Evolutionary conservation across 179 eudicot genomes (phyloP), one percentile per base, ranked within the genome.

Genomic region (Monotropa hypopitys): DNA sequence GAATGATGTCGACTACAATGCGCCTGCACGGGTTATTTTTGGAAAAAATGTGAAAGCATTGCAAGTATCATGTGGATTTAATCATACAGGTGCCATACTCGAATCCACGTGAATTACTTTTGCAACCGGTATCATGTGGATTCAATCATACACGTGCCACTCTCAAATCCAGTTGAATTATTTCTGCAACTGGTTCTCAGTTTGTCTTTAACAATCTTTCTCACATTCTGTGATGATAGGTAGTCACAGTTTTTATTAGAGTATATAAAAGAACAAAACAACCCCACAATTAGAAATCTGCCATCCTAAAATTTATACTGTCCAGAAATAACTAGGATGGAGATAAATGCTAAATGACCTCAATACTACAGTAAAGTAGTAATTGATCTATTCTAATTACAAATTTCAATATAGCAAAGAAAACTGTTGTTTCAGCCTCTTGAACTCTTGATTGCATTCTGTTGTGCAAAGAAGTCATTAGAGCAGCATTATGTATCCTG

Each of bases 131-230:
- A 47, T 95, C 99, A 15, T 95, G 99, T 49, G 99, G 99, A 80
- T 93, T 95, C 80, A 95, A 95, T 84, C 99, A 95, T 81, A 93
- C 99, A 3, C 98, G 90, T 70, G 99, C 91, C 59, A 75, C 93
- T 74, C 83, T 91, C 21, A 87, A 91, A 77, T 80, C 54, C 43
- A 75, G 42, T 50, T 84, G 79, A 81, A 74, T 1, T 30, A 21
- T 57, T 15, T 18, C 43, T 20, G 75, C 35, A 72, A 15, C 20
- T n/a, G 26, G 10, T 54, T 35, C 46, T 46, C 11, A 38, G 15
- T 1, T 73, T 38, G 35, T 43, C 30, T 38, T 42, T 42, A 21
- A 1, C 30, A 28, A 68, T 68, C 32, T 42, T 38, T 38, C 30
- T 9, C 71, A 35, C 71, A 32, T 45, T 70, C 69, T 57, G 43